Evolutionary conservation across 148 eudicot species (phyloP).

Genomic region (Persicaria tinctoria): DNA sequence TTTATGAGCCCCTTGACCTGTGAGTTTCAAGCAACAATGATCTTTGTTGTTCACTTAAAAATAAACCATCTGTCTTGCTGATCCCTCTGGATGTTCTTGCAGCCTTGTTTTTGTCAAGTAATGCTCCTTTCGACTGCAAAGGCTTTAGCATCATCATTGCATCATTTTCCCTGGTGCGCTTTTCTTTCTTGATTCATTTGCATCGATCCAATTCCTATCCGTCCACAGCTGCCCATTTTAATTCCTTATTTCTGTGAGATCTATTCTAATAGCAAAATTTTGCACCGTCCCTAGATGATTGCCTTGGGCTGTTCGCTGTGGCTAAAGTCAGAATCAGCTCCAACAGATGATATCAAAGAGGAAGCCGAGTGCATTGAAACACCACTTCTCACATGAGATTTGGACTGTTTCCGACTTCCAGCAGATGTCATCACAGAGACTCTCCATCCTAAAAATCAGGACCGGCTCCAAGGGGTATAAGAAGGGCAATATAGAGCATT

Average conservation of each 20-base stretch:
- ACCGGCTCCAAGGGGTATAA: background rate
- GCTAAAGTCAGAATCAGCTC: constrained; percentile 21
- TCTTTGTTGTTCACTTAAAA: background rate
- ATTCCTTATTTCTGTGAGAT: background rate
- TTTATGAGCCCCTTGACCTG: constrained; percentile 32
- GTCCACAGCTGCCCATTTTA: background rate
- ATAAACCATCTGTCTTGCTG: background rate
- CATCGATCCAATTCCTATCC: background rate
- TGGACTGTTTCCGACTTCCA: background rate
- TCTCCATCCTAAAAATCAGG: background rate
- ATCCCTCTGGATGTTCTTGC: constrained; percentile 15
- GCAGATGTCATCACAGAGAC: background rate
- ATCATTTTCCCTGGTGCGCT: constrained; percentile 55
- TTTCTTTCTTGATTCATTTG: background rate
- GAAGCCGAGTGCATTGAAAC: constrained; percentile 26
- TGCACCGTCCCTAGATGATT: constrained; percentile 22
- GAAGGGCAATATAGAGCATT: background rate
- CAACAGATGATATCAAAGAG: constrained; percentile 15
- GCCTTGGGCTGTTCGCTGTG: constrained; percentile 32
- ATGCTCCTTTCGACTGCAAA: constrained; percentile 81
- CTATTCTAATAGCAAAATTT: background rate
- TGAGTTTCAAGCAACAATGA: constrained; percentile 12
- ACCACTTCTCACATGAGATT: constrained; percentile 32
- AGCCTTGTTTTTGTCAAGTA: constrained; percentile 77
- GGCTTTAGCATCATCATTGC: constrained; percentile 80